Base-by-base conservation (phyloP, 148 eudicot species). In the Silene latifolia region DNA sequence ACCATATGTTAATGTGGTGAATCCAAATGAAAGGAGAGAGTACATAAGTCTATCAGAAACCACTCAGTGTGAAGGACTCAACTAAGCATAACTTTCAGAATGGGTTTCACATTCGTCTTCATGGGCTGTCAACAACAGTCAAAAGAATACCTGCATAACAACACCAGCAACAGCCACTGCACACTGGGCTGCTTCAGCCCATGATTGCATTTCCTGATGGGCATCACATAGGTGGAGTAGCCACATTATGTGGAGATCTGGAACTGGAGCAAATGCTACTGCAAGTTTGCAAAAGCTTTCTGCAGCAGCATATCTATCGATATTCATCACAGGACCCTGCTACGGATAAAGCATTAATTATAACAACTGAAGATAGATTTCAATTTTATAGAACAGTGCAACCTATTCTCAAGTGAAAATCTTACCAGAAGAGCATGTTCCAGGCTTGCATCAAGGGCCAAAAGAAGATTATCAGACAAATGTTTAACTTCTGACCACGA, bases 161-260 rank as follows among this genome's bases (percentile, higher is more conserved):
- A 96, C 99, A 82, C 99, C 99, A 79, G 99, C 99, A 82, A 96
- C 99, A 82, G 95, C 97, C 72, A 96, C 99, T 67, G 99, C 99
- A 85, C 99, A 96, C 81, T 96, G 97, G 19, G 99, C 99, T 65
- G 99, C 98, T 87, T 96, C 99, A 51, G 99, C 99, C 91, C 97
- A 96, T 77, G 99, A 96, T 69, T 96, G 99, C 97, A 92, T 89
- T 87, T 96, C 99, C 83, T 96, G 99, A 83, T 96, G 99, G 7
- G 99, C 99, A 85, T 96, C 99, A 75, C 99, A 96, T 58, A 96
- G 85, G 82, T 96, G 99, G 74, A 96, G 84, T 66, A 96, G 82
- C 99, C 99, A 96, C 99, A 96, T 96, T 73, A 96, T 96, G 83
- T 96, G 99, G 78, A 96, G 99, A 87, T 96, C 99, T 59, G 99